Conservation (phyloP, 2,329 filamentous ascomycete genomes). For the Ascochyta lentis region DNA sequence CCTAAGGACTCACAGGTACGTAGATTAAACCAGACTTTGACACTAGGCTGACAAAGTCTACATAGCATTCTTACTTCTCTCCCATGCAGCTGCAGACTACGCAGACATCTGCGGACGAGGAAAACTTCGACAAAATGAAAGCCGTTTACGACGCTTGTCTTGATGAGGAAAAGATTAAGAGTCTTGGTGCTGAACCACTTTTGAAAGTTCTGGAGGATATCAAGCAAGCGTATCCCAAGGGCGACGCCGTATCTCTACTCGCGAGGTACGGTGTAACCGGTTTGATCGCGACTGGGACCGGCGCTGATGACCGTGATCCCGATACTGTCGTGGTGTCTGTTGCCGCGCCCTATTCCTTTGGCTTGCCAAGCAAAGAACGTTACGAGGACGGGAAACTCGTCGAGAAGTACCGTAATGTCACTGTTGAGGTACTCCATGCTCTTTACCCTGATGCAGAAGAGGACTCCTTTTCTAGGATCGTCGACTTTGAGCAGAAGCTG, state of each 20-base stretch:
- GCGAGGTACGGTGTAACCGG: constrained; percentile 53
- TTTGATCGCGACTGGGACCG: constrained; percentile 34
- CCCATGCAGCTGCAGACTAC: constrained; percentile 40
- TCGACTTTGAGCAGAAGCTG: constrained; percentile 66
- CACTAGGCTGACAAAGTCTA: not conserved
- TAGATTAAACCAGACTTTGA: not conserved
- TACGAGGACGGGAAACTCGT: constrained; percentile 46
- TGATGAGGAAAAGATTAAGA: constrained; percentile 64
- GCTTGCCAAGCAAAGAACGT: constrained; percentile 47
- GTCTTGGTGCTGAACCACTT: constrained; percentile 64
- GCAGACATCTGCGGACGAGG: constrained; percentile 58
- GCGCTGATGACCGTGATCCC: constrained; percentile 61
- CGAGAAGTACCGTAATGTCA: constrained; percentile 38
- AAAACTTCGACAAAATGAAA: constrained; percentile 72
- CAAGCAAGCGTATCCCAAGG: constrained; percentile 28
- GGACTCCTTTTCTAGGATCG: constrained; percentile 44
- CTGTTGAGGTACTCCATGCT: constrained; percentile 28
- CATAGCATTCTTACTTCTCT: constrained; percentile 59
- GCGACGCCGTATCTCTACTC: constrained; percentile 57
- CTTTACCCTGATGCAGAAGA: constrained; percentile 39
- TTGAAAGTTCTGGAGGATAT: constrained; percentile 62
- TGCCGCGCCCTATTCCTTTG: constrained; percentile 57
- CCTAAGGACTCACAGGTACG: constrained; percentile 40
- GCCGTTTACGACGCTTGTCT: constrained; percentile 70
- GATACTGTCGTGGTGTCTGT: constrained; percentile 59